Percentiles rank a stretch among this genome's conserved stretches.
Evolutionary conservation across 352 stramenopile genomes (phyloP).

Genomic region (Phytophthora idaei): DNA sequence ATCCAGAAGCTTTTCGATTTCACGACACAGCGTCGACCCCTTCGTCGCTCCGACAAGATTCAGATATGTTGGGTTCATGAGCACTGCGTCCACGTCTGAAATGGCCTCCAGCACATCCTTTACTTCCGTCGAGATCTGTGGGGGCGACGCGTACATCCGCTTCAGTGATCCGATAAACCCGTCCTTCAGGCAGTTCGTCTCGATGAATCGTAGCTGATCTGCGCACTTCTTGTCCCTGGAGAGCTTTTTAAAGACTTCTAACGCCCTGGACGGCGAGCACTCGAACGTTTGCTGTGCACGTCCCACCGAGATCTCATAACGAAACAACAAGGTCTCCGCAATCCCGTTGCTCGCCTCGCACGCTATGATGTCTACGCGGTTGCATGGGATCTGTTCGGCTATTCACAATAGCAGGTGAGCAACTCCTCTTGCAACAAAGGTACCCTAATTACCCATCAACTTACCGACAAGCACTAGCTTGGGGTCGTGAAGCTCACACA

Average conservation of each 20-base stretch:
- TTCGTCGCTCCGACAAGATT: constrained; percentile 61
- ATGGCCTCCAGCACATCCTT: constrained; percentile 74
- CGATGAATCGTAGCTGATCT: constrained; percentile 65
- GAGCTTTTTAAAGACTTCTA: constrained; percentile 67
- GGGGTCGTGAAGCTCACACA: constrained; percentile 79
- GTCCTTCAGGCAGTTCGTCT: constrained; percentile 71
- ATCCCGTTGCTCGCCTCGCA: constrained; percentile 34
- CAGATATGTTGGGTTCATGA: constrained; percentile 63
- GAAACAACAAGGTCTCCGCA: constrained; percentile 38
- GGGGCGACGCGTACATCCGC: constrained; percentile 60
- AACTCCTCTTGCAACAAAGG: background rate
- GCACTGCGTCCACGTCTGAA: constrained; percentile 71
- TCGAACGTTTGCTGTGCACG: constrained; percentile 59
- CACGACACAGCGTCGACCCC: constrained; percentile 54
- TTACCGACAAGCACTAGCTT: constrained; percentile 73
- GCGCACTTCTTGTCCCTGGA: constrained; percentile 51
- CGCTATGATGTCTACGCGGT: constrained; percentile 59
- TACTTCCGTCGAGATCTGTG: constrained; percentile 72
- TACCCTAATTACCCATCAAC: background rate
- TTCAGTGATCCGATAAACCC: constrained; percentile 66
- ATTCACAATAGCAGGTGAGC: constrained; percentile 23
- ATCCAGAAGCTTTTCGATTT: constrained; percentile 63
- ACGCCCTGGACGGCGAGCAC: constrained; percentile 62
- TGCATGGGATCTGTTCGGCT: constrained; percentile 71
- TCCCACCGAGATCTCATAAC: constrained; percentile 74